Evolutionary conservation across 73 alveolate genomes (phyloP).

Genomic region (Paramecium bursaria): DNA sequence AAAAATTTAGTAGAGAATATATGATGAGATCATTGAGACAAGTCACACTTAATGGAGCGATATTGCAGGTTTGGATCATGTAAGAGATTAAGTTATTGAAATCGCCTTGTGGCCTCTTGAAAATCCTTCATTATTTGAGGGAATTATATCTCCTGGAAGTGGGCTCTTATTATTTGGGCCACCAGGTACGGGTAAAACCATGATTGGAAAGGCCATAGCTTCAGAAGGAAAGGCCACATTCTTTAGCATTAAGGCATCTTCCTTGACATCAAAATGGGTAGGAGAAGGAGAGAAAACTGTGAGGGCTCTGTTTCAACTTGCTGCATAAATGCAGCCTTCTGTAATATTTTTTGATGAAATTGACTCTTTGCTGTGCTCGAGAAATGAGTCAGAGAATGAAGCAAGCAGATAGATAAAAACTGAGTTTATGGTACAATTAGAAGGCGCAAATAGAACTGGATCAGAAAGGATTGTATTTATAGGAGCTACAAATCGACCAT

Average conservation of each 20-base stretch:
- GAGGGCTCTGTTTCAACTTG: conserved; percentile 90
- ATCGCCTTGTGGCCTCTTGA: conserved; percentile 67
- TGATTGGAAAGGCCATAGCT: conserved; percentile 98
- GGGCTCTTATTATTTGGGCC: conserved; percentile 87
- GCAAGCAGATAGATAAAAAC: conserved; percentile 96
- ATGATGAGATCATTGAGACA: conserved; percentile 29
- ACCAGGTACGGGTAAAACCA: conserved; percentile 99
- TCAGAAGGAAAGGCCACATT: conserved; percentile 93
- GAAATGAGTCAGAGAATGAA: conserved; percentile 96
- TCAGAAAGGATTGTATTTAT: conserved; percentile 58
- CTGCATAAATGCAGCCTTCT: conserved; percentile 95
- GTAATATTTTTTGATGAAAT: conserved; percentile 99
- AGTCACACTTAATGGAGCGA: conserved; percentile 59
- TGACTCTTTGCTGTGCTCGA: conserved; percentile 94
- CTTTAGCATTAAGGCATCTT: conserved; percentile 91
- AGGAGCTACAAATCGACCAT: conserved; percentile 98
- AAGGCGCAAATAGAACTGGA: conserved; percentile 80
- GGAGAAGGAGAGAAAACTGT: conserved; percentile 99
- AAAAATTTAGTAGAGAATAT: background rate
- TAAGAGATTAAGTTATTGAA: conserved; percentile 52
- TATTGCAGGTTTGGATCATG: conserved; percentile 68
- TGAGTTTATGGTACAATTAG: conserved; percentile 96
- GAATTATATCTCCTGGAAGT: conserved; percentile 66
- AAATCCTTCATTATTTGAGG: conserved; percentile 62
- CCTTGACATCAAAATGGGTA: conserved; percentile 94